Conservation (phyloP, 2,329 filamentous ascomycete species). For the Trichoderma sp. region DNA sequence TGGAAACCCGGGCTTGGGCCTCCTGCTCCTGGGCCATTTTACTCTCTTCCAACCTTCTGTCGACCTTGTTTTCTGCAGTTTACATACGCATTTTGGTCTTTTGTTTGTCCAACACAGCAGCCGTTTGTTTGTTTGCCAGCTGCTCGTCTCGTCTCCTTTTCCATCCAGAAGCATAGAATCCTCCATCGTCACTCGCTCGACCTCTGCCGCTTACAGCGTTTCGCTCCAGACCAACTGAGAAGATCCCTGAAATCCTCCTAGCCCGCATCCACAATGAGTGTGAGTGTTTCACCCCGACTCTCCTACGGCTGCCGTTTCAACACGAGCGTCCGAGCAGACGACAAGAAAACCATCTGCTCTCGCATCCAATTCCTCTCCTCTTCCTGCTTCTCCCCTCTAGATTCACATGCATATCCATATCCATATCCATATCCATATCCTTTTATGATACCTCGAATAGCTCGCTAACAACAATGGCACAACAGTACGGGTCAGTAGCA, state of each 20-base stretch:
- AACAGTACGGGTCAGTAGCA: slow-evolving; percentile 55
- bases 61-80: slow-evolving; percentile 1
- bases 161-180: neutral
- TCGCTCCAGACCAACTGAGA: neutral
- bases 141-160: neutral
- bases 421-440: neutral
- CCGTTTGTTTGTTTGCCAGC: neutral
- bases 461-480: slow-evolving; percentile 33
- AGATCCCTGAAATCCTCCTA: slow-evolving; percentile 3
- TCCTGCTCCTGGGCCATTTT: slow-evolving; percentile 18
- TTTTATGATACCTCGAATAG: slow-evolving; percentile 8
- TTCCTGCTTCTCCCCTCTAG: neutral
- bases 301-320: slow-evolving; percentile 27
- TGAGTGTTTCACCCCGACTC: slow-evolving; percentile 29
- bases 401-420: neutral
- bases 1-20: slow-evolving; percentile 6
- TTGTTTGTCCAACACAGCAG: neutral
- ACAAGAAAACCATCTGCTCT: slow-evolving; percentile 3
- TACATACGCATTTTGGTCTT: neutral
- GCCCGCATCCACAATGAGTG: slow-evolving; percentile 28
- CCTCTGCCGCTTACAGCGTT: neutral
- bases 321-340: slow-evolving; percentile 1
- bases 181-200: neutral
- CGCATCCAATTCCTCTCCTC: neutral
- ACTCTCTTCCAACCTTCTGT: slow-evolving; percentile 10